These are phyloP conservation scores for Calendula officinalis DNA, from an alignment of 129 eudicot species.

Conservation along the genomic window DNA sequence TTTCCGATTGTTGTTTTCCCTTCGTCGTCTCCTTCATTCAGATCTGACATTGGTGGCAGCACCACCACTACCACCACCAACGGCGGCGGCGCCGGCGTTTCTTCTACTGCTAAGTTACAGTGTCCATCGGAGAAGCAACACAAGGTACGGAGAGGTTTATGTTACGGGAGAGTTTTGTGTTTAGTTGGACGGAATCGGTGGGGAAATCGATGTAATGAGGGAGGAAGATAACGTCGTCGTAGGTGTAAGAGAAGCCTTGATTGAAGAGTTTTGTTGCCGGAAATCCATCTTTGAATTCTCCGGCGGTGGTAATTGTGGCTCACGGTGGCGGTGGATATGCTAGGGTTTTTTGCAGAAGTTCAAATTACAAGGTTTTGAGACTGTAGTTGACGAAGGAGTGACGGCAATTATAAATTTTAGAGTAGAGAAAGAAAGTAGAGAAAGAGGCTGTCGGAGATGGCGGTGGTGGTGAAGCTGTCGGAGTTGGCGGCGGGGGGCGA, in stretches of 20 bases:
- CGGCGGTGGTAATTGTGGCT: conserved; percentile 19
- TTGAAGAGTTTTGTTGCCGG: conserved; percentile 64
- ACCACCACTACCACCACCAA: conserved; percentile 20
- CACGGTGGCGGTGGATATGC: conserved; percentile 2
- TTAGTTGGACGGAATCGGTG: conserved; percentile 59
- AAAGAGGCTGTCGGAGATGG: too few species aligned
- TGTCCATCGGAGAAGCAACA: too few species aligned
- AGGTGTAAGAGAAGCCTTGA: conserved; percentile 83
- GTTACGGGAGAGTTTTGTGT: conserved; percentile 66
- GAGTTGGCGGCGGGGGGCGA: too few species aligned
- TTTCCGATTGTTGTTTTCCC: conserved; percentile 59
- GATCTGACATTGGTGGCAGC: conserved; percentile 44
- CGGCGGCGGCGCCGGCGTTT: background rate
- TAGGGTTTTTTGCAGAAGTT: too few species aligned
- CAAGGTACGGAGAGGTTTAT: conserved; percentile 70
- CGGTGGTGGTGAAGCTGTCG: too few species aligned
- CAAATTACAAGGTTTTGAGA: too few species aligned
- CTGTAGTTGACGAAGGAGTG: too few species aligned
- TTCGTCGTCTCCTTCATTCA: conserved; percentile 56
- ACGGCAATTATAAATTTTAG: too few species aligned
- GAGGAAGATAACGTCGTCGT: conserved; percentile 92
- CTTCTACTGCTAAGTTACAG: conserved; percentile 5
- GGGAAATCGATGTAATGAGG: conserved; percentile 95
- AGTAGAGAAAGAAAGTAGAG: too few species aligned
- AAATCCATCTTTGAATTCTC: conserved; percentile 56